A percentile compares a stretch with the other conserved stretches of the same genome.
Conservation (phyloP, 2,329 filamentous ascomycete species). For the Thielaviopsis punctulata region DNA sequence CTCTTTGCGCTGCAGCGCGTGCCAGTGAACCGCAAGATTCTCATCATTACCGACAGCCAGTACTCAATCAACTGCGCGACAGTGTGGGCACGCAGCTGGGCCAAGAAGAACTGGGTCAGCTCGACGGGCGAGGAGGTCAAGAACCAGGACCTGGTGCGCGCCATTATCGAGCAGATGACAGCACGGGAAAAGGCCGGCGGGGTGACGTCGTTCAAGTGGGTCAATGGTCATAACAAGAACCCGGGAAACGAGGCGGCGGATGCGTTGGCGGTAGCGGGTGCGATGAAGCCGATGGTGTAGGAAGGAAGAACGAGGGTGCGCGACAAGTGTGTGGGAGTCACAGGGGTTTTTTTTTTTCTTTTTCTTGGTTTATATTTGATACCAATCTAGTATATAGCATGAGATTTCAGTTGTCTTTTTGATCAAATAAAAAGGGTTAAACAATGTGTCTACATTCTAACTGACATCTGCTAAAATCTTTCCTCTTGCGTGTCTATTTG, state of each 20-base stretch:
- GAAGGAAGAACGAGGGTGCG: too few species aligned
- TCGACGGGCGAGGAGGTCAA: constrained; percentile 52
- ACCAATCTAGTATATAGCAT: too few species aligned
- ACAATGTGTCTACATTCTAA: too few species aligned
- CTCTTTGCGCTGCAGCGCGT: constrained; percentile 65
- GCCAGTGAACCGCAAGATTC: constrained; percentile 47
- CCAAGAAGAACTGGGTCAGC: constrained; percentile 61
- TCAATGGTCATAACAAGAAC: constrained; percentile 66
- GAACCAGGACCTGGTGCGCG: constrained; percentile 70
- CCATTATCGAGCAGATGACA: constrained; percentile 53
- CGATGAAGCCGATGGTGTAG: constrained; percentile 16
- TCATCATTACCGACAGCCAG: constrained; percentile 75
- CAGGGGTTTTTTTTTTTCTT: background rate
- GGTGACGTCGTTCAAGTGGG: constrained; percentile 63
- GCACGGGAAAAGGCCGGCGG: constrained; percentile 43
- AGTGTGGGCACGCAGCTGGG: constrained; percentile 67
- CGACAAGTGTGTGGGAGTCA: background rate
- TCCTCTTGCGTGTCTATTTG: too few species aligned
- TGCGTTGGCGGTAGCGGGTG: constrained; percentile 44
- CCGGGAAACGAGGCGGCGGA: constrained; percentile 70
- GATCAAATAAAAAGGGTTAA: too few species aligned
- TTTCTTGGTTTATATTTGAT: too few species aligned
- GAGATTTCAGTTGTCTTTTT: too few species aligned
- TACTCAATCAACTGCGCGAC: constrained; percentile 85
- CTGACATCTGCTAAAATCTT: too few species aligned